Evolutionary conservation across 2,329 filamentous ascomycete species (phyloP).

Genomic region (Trichoderma arundinaceum): DNA sequence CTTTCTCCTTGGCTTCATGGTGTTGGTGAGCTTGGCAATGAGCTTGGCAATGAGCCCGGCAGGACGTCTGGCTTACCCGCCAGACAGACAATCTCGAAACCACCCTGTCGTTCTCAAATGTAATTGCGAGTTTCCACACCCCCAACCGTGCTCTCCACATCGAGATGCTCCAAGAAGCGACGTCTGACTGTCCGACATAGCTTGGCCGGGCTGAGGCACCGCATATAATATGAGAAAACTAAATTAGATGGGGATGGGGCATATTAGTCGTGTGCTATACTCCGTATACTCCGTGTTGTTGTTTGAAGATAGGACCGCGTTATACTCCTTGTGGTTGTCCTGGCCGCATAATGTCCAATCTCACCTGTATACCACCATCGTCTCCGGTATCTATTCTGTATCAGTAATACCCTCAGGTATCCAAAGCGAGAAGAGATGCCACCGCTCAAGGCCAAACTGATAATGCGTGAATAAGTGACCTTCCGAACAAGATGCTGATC

Average conservation of each 20-base stretch:
- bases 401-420: too few species aligned
- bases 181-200: conserved; percentile 15
- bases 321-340: too few species aligned
- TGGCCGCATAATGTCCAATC: too few species aligned
- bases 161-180: background rate
- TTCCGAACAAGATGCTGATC: conserved; percentile 12
- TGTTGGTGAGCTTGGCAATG: conserved; percentile 12
- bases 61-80: too few species aligned
- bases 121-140: conserved; percentile 21
- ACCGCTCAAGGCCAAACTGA: background rate
- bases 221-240: background rate
- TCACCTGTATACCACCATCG: too few species aligned
- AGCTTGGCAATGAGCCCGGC: conserved; percentile 16
- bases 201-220: background rate
- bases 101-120: background rate
- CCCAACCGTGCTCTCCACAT: conserved; percentile 1
- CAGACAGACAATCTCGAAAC: background rate
- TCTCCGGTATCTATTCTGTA: too few species aligned
- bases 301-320: background rate
- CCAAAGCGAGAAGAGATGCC: too few species aligned
- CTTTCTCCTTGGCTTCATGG: background rate
- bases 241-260: background rate
- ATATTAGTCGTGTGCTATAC: background rate
- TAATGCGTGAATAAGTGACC: background rate
- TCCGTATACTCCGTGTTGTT: background rate